Percentiles rank a stretch among this genome's conserved stretches.
Evolutionary conservation across 1,139 yeast genomes (phyloP).

Genomic region (Sugiyamaella novakii): DNA sequence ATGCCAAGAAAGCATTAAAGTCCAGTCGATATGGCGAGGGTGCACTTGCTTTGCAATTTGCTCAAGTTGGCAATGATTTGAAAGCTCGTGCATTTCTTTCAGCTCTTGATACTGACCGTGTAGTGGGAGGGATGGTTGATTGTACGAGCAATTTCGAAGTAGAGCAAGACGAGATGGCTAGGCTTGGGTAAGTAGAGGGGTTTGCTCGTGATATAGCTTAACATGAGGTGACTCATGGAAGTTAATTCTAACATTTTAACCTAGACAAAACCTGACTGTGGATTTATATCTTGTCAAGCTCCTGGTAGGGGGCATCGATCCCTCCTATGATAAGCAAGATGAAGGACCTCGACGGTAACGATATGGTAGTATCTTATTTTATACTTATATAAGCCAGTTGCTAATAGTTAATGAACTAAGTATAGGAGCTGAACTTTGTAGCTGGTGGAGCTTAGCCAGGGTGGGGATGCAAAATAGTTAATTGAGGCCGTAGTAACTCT

Average conservation of each 20-base stretch:
- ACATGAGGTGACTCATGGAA: no score
- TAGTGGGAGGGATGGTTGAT: slow-evolving; percentile 41
- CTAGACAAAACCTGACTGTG: neutral
- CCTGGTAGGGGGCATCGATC: neutral
- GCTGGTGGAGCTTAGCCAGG: slow-evolving; percentile 3
- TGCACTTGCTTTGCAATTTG: slow-evolving; percentile 42
- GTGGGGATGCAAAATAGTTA: slow-evolving; percentile 7
- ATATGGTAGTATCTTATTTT: neutral
- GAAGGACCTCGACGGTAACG: neutral
- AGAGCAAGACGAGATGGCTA: slow-evolving; percentile 43
- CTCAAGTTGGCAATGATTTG: slow-evolving; percentile 42
- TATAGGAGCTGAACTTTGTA: neutral
- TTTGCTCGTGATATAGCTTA: no score
- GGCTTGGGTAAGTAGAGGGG: slow-evolving; percentile 30
- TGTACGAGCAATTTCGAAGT: slow-evolving; percentile 42
- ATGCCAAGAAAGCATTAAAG: slow-evolving; percentile 35
- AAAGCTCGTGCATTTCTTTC: slow-evolving; percentile 41
- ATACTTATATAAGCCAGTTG: no score
- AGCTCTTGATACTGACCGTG: slow-evolving; percentile 37
- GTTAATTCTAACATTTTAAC: no score
- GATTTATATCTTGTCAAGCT: neutral
- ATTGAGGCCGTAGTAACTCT: slow-evolving; percentile 30
- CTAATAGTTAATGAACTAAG: no score
- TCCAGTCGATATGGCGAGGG: slow-evolving; percentile 38
- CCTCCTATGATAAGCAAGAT: neutral